These are phyloP conservation scores for Bacterosira constricta DNA, from an alignment of 108 stramenopile species.

Conservation along the genomic window DNA sequence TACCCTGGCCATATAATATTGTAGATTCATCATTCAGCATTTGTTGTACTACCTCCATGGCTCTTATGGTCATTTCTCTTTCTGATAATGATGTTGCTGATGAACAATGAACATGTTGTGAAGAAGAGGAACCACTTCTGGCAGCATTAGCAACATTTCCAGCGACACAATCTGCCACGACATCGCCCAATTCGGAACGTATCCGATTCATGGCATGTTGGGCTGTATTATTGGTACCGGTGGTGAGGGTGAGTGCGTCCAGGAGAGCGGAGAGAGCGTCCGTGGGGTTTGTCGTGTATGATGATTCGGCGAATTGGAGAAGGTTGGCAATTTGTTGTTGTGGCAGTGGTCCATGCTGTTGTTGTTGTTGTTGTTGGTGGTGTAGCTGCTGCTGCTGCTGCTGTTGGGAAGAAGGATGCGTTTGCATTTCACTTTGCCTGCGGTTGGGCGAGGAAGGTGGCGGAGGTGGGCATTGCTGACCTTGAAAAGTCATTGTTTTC, in stretches of 20 bases:
- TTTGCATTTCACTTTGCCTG: too few relatives aligned
- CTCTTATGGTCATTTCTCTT: slow-evolving; percentile 37
- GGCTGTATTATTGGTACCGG: slow-evolving; percentile 31
- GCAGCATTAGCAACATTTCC: not conserved
- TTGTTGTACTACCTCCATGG: slow-evolving; percentile 39
- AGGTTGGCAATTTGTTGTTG: slow-evolving; percentile 43
- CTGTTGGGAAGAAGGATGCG: too few relatives aligned
- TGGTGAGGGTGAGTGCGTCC: slow-evolving; percentile 46
- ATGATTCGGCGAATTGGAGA: slow-evolving; percentile 48
- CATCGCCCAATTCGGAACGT: slow-evolving; percentile 51
- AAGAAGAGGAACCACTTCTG: too few relatives aligned
- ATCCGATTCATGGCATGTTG: slow-evolving; percentile 40
- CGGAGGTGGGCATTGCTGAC: too few relatives aligned
- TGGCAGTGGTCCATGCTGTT: slow-evolving; percentile 19
- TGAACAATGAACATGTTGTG: too few relatives aligned
- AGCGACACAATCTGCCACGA: slow-evolving; percentile 34
- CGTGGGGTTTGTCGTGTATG: slow-evolving; percentile 49
- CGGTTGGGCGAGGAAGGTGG: too few relatives aligned
- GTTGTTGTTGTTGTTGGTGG: too few relatives aligned
- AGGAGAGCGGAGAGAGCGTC: slow-evolving; percentile 54
- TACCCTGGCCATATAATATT: slow-evolving; percentile 45
- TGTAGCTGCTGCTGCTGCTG: too few relatives aligned
- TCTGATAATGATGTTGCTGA: not conserved
- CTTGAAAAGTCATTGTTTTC: too few relatives aligned
- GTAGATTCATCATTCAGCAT: slow-evolving; percentile 46